Base-by-base conservation (phyloP, 2,329 filamentous ascomycete genomes). In the Zopfia rhizophila region DNA sequence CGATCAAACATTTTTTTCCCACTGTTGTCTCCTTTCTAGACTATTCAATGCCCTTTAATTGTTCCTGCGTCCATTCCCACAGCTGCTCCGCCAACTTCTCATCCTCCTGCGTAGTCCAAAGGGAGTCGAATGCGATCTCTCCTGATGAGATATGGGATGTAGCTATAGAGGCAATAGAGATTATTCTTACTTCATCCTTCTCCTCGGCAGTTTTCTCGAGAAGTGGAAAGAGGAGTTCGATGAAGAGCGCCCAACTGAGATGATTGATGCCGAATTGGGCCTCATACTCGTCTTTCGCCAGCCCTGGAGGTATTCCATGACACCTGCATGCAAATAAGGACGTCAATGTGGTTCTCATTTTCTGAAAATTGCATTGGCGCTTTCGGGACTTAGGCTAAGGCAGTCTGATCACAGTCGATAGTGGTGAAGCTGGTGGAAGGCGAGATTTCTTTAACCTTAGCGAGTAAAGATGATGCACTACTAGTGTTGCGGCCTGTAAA, bases 241-340 rank as follows among this genome's bases (percentile, higher is more conserved):
- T 73, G 10, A 78, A 49, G 0, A 77, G 58, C 1, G 73, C 72
- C 45, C 75, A 75, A 5, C 69, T 73, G 31, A 78, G 50, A 55
- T 77, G 69, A 45, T 78, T 78, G 4, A 69, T 74, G 18, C 72
- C 76, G 41, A 78, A 72, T 36, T 77, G 73, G n/a, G 73, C 59
- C 54, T 79, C 75, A 52, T 74, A 75, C 24, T 72, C 74, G n/a
- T 78, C 73, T 24, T 63, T 51, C 1, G 73, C 76, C 1, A 58
- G 42, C 8, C 54, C 58, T 4, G 67, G 31, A 3, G 53, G 50
- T 8, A 32, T 19, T 7, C 45, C 45, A 60, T 68, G 38, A 75
- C 54, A 22, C 73, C 74, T 3, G 75, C 75, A 48, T 76, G 50
- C 61, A 55, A 28, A 75, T 60, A 5, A 76, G 56, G 21, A 75